A percentile compares a stretch with the other conserved stretches of the same genome.
phyloP scores from a whole-genome alignment of 306 rosid species.

The Ochetophila trinervis region DNA sequence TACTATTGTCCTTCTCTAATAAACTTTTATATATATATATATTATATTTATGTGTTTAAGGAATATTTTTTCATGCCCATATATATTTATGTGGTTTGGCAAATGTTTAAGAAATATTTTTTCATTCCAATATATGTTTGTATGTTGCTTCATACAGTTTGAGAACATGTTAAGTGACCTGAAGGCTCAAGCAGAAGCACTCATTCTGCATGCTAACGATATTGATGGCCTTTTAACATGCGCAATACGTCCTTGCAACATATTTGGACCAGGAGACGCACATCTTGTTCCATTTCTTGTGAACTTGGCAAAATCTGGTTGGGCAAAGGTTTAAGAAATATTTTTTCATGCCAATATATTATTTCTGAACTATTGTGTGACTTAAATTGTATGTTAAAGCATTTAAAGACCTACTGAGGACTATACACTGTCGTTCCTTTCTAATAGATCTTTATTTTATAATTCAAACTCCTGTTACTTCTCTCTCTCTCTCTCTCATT shows the following conservation, averaged over 20 bases:
- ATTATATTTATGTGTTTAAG: too few relatives aligned
- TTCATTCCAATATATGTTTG: not conserved
- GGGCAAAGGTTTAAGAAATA: conserved; percentile 52
- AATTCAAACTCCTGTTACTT: conserved; percentile 4
- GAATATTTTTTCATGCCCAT: too few relatives aligned
- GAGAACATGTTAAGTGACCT: conserved; percentile 61
- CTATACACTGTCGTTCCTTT: too few relatives aligned
- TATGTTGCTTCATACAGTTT: conserved; percentile 45
- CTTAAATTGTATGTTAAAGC: too few relatives aligned
- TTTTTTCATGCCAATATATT: conserved; percentile 3
- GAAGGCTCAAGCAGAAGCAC: conserved; percentile 86
- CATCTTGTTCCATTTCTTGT: conserved; percentile 56
- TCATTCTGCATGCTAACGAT: conserved; percentile 60
- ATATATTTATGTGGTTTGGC: too few relatives aligned
- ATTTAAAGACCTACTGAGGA: not conserved
- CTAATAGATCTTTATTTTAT: not conserved
- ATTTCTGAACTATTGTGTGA: conserved; percentile 1
- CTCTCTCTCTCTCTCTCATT: not conserved
- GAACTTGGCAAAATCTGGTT: conserved; percentile 62
- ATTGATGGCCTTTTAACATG: conserved; percentile 82
- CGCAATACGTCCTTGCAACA: conserved; percentile 84
- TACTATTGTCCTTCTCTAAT: conserved; percentile 19
- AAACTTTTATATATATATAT: conserved; percentile 16
- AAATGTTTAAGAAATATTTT: too few relatives aligned
- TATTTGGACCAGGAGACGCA: conserved; percentile 82